Evolutionary conservation across 495 filamentous ascomycete species (phyloP).

Genomic region (Aspergillus steynii): DNA sequence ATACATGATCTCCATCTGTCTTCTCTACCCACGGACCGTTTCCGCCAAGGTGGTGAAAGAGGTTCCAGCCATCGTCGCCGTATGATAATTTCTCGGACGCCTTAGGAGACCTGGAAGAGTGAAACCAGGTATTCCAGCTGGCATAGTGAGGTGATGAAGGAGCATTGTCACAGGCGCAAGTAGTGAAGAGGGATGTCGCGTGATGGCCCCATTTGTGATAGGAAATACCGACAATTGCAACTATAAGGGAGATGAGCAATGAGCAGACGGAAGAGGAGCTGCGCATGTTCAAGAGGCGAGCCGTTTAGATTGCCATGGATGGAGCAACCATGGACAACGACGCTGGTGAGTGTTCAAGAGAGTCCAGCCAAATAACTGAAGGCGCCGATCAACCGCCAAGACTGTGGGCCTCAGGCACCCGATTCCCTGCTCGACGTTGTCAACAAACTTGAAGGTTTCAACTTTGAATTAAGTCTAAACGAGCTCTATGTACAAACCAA

Average conservation of each 20-base stretch:
- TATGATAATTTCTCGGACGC: neutral
- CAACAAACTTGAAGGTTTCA: too few relatives aligned
- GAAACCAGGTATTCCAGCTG: slow-evolving; percentile 29
- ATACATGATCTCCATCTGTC: slow-evolving; percentile 36
- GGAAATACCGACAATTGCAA: neutral
- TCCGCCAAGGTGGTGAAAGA: slow-evolving; percentile 58
- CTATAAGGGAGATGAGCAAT: neutral
- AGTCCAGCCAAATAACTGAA: too few relatives aligned
- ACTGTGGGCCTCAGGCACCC: too few relatives aligned
- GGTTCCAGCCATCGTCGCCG: slow-evolving; percentile 43
- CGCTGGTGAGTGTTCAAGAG: too few relatives aligned
- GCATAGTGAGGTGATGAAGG: slow-evolving; percentile 19
- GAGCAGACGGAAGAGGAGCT: neutral
- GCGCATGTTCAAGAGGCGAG: neutral
- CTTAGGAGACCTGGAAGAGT: slow-evolving; percentile 8
- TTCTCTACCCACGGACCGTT: slow-evolving; percentile 63
- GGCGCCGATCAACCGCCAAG: too few relatives aligned
- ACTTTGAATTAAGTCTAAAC: too few relatives aligned
- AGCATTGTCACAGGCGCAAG: neutral
- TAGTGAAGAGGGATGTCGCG: neutral
- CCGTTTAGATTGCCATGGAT: neutral
- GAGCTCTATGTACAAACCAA: too few relatives aligned
- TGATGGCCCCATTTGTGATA: neutral
- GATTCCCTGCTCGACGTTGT: too few relatives aligned
- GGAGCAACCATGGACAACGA: neutral